Conservation (phyloP, 148 eudicot species). For the Vaccinium corymbosum region DNA sequence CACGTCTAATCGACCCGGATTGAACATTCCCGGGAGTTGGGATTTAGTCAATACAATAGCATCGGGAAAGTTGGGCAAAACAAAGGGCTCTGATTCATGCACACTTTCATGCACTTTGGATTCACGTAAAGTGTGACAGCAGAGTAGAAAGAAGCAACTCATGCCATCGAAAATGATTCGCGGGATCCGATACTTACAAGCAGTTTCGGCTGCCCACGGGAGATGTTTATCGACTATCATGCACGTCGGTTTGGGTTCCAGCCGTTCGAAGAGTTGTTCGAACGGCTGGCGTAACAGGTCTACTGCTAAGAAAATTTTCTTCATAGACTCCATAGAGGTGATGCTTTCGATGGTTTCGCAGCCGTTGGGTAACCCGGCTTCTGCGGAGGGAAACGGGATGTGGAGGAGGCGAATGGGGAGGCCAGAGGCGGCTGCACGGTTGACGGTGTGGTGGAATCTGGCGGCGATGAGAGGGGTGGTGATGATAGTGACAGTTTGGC, state of each 20-base stretch:
- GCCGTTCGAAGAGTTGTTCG: conserved; percentile 2
- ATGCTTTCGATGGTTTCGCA: conserved; percentile 10
- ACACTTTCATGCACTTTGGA: conserved; percentile 15
- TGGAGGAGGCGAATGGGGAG: background rate
- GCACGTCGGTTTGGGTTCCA: conserved; percentile 20
- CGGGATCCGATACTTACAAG: conserved; percentile 12
- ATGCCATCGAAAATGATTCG: conserved; percentile 25
- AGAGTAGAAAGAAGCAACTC: conserved; percentile 18
- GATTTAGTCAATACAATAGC: conserved; percentile 30
- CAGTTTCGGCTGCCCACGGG: conserved; percentile 19
- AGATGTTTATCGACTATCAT: conserved; percentile 23
- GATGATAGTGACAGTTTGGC: too few species aligned
- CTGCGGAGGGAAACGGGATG: background rate
- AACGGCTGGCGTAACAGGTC: conserved; percentile 16
- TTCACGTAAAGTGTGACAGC: conserved; percentile 17
- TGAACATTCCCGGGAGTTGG: conserved; percentile 37
- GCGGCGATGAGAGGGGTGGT: too few species aligned
- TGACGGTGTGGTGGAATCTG: too few species aligned
- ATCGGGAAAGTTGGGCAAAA: conserved; percentile 40
- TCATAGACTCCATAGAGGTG: conserved; percentile 2
- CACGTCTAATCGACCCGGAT: conserved; percentile 26
- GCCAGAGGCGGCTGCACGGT: too few species aligned
- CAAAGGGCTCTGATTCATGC: conserved; percentile 1
- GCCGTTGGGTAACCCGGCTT: background rate
- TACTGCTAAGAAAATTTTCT: conserved; percentile 7